These are phyloP conservation scores for Pilatotrama ljubarskyi DNA, from an alignment of 768 basidiomycete genomes.

Conservation along the genomic window DNA sequence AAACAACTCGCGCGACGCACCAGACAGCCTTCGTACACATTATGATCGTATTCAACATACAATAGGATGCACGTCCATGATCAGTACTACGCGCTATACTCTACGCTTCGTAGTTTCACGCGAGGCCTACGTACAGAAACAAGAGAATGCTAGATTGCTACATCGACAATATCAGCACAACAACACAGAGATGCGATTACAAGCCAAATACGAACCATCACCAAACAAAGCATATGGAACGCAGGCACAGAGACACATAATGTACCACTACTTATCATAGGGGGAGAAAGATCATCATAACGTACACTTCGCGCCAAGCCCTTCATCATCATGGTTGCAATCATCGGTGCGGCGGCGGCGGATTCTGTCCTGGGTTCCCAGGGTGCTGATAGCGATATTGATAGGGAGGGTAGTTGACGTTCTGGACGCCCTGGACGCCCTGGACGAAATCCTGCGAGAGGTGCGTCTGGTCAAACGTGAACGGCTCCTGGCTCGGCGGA, in stretches of 20 bases:
- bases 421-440: conserved; percentile 17
- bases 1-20: no score
- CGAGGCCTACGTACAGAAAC: not conserved
- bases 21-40: no score
- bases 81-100: not conserved
- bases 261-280: not conserved
- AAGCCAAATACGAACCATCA: not conserved
- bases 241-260: no score
- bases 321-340: not conserved
- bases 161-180: not conserved
- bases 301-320: not conserved
- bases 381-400: conserved; percentile 8
- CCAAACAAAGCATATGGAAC: not conserved
- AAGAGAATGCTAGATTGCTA: not conserved
- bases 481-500: conserved; percentile 15
- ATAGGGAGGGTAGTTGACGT: conserved; percentile 16
- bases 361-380: not conserved
- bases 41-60: not conserved
- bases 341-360: not conserved
- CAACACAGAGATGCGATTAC: not conserved
- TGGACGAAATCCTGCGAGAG: conserved; percentile 24
- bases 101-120: not conserved
- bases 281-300: not conserved
- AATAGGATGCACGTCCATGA: not conserved
- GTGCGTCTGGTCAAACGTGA: conserved; percentile 26